A percentile compares a stretch with the other conserved stretches of the same genome.
Conservation (phyloP, 345 rosid genomes). For the Iberis pinnata region DNA sequence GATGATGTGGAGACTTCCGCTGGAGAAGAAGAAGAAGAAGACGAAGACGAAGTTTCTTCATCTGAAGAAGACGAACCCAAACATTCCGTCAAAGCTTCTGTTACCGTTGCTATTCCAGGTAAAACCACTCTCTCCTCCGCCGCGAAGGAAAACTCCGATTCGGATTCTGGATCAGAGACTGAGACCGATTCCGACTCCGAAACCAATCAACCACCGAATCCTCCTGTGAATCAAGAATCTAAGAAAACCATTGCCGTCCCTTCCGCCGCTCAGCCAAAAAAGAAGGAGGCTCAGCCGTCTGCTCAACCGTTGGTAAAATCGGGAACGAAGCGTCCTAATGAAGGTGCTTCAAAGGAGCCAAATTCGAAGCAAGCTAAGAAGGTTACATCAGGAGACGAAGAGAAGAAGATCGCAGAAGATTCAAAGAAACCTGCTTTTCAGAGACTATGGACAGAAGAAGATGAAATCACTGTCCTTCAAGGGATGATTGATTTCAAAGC, state of each 20-base stretch:
- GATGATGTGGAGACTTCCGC: constrained; percentile 26
- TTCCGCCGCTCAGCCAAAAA: constrained; percentile 7
- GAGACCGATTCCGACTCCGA: constrained; percentile 37
- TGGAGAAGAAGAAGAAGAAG: constrained; percentile 19
- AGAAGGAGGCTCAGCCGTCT: not conserved
- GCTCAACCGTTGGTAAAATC: constrained; percentile 22
- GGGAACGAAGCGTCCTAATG: constrained; percentile 18
- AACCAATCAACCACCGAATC: not conserved
- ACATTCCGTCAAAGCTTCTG: not conserved
- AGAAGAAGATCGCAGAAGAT: constrained; percentile 11
- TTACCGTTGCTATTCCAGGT: not conserved
- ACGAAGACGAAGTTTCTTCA: constrained; percentile 15
- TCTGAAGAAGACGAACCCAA: constrained; percentile 11
- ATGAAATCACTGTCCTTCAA: constrained; percentile 35
- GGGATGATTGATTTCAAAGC: constrained; percentile 34
- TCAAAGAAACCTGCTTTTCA: constrained; percentile 23
- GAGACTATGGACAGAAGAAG: constrained; percentile 44
- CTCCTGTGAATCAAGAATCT: constrained; percentile 22
- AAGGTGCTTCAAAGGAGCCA: not conserved
- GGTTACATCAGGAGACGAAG: not conserved
- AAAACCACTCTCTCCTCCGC: not conserved
- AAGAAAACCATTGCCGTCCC: constrained; percentile 21
- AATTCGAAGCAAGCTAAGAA: constrained; percentile 22
- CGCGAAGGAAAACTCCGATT: constrained; percentile 2
- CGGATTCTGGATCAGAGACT: constrained; percentile 24